Base-by-base conservation (phyloP, 1,139 yeast genomes). In the Lodderomyces margitis region DNA sequence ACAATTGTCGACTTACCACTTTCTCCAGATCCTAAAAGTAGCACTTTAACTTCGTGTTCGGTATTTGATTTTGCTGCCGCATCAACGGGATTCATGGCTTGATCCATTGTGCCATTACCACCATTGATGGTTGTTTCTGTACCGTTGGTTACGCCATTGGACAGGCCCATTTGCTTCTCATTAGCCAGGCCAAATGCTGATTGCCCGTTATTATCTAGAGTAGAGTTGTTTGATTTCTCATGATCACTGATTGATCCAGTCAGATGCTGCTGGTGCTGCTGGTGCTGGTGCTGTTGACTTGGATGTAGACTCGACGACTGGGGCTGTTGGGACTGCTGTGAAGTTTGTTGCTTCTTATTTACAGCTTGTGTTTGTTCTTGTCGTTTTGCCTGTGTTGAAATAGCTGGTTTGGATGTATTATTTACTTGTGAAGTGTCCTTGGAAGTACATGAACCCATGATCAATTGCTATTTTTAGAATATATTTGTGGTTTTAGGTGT, bases 1-100 rank as follows among this genome's bases (percentile, higher is more conserved):
- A 84, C 76, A 37, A 84, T 80, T 4, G 92, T 84, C 3, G 89
- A 81, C 55, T 84, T 84, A 12, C 92, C 92, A 53, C 85, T 77
- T 56, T 85, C 94, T 20, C 92, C 94, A 0, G 91, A 81, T 6
- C 94, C 94, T 41, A 85, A 63, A 34, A 85, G 64, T 30, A 85
- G 64, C 34, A 83, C 79, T 56, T 84, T 84, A 25, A 82, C 77
- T 48, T 77, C 81, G 44, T 70, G 68, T 17, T 57, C 30, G 7
- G 50, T 38, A 28, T 43, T 43, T 21, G 44, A 40, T 12, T 43
- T 36, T 11, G 34, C 40, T 8, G 46, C 50, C 2, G 50, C 50
- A 16, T 47, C 51, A 8, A 46, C 49, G 10, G 53, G 52, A 21
- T 47, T 48, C 12, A 37, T 21, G 36, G 37, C 24, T 40, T 39